These are phyloP conservation scores for Cucurbita moschata DNA, from an alignment of 306 rosid species.

Conservation along the genomic window DNA sequence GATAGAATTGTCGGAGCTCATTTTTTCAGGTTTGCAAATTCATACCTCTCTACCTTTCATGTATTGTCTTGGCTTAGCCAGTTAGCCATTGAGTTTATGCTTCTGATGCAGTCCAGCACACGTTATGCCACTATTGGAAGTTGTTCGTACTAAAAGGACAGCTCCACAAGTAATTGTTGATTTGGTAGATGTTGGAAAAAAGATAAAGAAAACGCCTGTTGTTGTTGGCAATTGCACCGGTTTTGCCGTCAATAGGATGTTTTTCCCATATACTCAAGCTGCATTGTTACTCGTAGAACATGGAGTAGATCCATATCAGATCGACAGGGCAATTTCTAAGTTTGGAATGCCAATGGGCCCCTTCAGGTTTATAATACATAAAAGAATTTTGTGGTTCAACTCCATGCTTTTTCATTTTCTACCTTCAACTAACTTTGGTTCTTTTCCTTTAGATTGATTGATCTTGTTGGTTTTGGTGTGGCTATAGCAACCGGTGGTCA, in stretches of 20 bases:
- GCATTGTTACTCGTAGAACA: slow-evolving; percentile 67
- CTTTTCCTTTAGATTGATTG: slow-evolving; percentile 50
- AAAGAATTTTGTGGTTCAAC: slow-evolving; percentile 8
- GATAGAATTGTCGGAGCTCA: slow-evolving; percentile 86
- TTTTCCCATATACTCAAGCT: slow-evolving; percentile 87
- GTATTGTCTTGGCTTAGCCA: neutral
- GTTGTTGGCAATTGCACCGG: slow-evolving; percentile 98
- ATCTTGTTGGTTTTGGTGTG: slow-evolving; percentile 89
- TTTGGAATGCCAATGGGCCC: slow-evolving; percentile 98
- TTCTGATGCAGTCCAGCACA: slow-evolving; percentile 79
- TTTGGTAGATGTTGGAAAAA: slow-evolving; percentile 66
- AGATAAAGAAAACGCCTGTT: slow-evolving; percentile 81
- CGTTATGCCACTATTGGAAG: slow-evolving; percentile 92
- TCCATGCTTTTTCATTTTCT: neutral
- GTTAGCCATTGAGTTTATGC: slow-evolving; percentile 11
- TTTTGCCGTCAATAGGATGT: slow-evolving; percentile 88
- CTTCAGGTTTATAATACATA: slow-evolving; percentile 49
- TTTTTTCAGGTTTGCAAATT: slow-evolving; percentile 62
- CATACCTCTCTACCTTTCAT: neutral
- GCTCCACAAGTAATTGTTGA: slow-evolving; percentile 82
- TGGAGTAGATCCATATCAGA: slow-evolving; percentile 72
- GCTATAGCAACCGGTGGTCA: slow-evolving; percentile 59
- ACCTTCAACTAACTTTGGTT: neutral
- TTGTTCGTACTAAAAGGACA: slow-evolving; percentile 69
- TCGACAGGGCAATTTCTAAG: slow-evolving; percentile 53